These are phyloP conservation scores for Artemisia tridentata DNA, from an alignment of 129 eudicot genomes.

Conservation along the genomic window DNA sequence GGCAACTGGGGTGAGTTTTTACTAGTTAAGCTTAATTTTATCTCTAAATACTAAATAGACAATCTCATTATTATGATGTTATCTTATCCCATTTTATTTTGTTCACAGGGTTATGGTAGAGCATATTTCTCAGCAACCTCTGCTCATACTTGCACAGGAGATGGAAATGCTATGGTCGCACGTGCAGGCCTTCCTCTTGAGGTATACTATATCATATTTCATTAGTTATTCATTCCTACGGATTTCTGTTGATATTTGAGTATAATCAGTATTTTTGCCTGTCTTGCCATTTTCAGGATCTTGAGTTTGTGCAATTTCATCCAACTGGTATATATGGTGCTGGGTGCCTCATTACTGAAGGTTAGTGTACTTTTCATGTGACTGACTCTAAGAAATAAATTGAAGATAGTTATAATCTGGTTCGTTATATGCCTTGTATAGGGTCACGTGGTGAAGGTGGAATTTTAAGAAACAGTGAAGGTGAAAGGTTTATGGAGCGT, in stretches of 20 bases:
- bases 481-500: constrained; percentile 98
- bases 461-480: constrained; percentile 92
- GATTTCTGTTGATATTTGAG: constrained; percentile 12
- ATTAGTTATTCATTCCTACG: background rate
- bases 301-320: constrained; percentile 98
- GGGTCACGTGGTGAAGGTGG: constrained; percentile 99
- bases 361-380: constrained; percentile 32
- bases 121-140: constrained; percentile 98
- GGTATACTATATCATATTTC: constrained; percentile 39
- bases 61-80: background rate
- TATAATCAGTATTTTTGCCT: constrained; percentile 6
- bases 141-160: constrained; percentile 99
- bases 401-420: constrained; percentile 23
- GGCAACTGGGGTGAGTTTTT: constrained; percentile 84
- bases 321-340: constrained; percentile 99
- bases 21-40: constrained; percentile 13
- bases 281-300: constrained; percentile 61
- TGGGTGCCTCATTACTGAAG: constrained; percentile 99
- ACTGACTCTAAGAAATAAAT: background rate
- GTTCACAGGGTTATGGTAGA: constrained; percentile 88
- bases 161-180: constrained; percentile 99
- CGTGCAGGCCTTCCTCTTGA: constrained; percentile 99
- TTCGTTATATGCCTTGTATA: constrained; percentile 24
- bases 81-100: constrained; percentile 15
- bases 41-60: constrained; percentile 15